Base-by-base conservation (phyloP, 805 yeast species). In the Metschnikowia continentalis region DNA sequence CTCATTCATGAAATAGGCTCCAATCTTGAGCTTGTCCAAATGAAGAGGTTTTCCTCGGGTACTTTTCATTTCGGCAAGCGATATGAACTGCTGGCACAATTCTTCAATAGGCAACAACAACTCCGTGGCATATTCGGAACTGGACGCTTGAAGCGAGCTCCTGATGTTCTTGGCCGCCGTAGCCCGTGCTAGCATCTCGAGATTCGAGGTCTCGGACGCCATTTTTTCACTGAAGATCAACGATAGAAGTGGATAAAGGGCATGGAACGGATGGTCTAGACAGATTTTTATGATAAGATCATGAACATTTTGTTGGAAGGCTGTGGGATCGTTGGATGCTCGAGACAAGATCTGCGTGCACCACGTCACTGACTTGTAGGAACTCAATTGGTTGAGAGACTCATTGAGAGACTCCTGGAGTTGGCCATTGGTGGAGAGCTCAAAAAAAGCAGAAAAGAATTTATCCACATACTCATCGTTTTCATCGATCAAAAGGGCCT, bases 361-460 rank as follows among this genome's bases (percentile, higher is more conserved):
- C 96, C 97, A 91, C 0, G 90, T 80, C 5, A 88, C 73, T 48
- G 90, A 79, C 57, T 84, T 84, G 61, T 74, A 72, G 13, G 79
- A 72, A 0, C 95, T 86, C 17, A 88, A 66, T 0, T 46, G 44
- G 0, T 60, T 46, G 2, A 85, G 60, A 4, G 70, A 67, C 2
- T 62, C 57, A 13, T 60, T 59, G 8, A 87, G 70, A 7, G 67
- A 57, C 3, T 50, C 53, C 54, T 81, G 84, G 5, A 86, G 68
- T 0, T 61, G 64, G 1, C 66, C 75, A 33, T 74, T 72, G 5
- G 64, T 62, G 2, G 82, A 74, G 56, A 81, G 77, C 53, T 84
- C 87, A 37, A 92, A 72, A 96, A 97, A 92, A 10, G 92, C 65
- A 0, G 91, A 86, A 65, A 91, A 85, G 54, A 91, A 85, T 50